Evolutionary conservation across 805 yeast species (phyloP), one percentile per base, ranked within the genome.

Genomic region (Candida boleticola): DNA sequence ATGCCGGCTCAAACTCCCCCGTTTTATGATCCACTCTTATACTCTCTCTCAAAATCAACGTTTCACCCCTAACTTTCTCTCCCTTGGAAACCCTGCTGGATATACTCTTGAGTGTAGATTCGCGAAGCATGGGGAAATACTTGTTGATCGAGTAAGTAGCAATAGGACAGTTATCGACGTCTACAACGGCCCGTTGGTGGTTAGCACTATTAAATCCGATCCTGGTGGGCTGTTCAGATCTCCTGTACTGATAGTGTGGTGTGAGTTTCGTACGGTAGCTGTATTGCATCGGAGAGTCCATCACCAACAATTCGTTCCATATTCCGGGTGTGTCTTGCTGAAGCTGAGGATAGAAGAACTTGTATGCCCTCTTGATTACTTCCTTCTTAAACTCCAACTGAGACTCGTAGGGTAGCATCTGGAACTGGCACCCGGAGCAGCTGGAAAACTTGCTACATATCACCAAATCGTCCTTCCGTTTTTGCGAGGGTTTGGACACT

Each of bases 401-500:
- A n/a, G 61, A 57, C 3, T 63, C 64, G 40, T 71, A 65, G 3
- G 54, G 43, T 14, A 71, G 23, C 73, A 67, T 68, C 42, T 72
- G 77, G 17, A 65, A 54, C 39, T 70, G 71, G 46, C 77, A 72
- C 1, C 76, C 77, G 36, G 57, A 50, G 42, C 77, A 72, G 23
- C 43, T 47, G 7, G 58, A 47, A 44, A 72, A 72, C 31, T 67
- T 60, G 7, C 53, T 47, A 44, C 77, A 72, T 3, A 55, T 44
- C 2, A 65, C 50, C 14, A 64, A 50, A 11, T 44, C 29, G 32
- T 66, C 58, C 19, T 60, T 53, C 36, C 73, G 50, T 4, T 26
- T 37, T 5, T 42, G 46, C 1, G 55, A 36, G 1, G 40, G 14
- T 2, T 48, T 31, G 3, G 47, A 44, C 1, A 66, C 48, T 14